Base-by-base conservation (phyloP, 129 eudicot genomes). In the Saussurea involucrata region DNA sequence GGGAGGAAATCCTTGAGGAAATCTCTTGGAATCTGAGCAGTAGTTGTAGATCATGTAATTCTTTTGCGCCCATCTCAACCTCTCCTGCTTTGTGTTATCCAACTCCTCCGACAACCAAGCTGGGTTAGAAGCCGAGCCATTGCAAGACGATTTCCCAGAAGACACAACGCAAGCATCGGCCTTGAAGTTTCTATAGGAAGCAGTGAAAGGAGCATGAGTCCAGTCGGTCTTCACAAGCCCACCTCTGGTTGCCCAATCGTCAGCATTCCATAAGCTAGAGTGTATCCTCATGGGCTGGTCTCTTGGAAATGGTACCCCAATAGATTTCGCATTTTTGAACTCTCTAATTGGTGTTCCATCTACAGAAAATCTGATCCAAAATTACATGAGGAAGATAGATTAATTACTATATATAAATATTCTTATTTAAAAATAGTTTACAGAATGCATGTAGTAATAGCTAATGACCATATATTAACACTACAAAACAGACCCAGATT, bases 201-300 rank as follows among this genome's bases (percentile, higher is more conserved):
- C 89, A 24, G 83, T 82, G 71, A 89, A 89, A 5, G 90, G 90
- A 58, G 90, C 90, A 32, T 80, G 75, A 6, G 69, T 82, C 90
- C 90, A 89, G 28, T 86, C 87, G 0, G 89, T 84, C 76, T 89
- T 86, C 20, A 86, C 69, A 5, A 81, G 88, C 32, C 90, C 90
- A 18, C 94, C 90, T 64, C 94, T 82, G 1, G 94, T 89, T 3
- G 94, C 90, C 88, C 93, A 86, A 32, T 88, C 90, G 13, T 86
- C 90, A 0, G 93, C 93, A 24, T 84, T 79, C 89, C 90, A 89
- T 15, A 89, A 77, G 53, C 94, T 89, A 0, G 94, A 82, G 69
- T 86, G 86, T 40, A 89, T 79, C 33, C 90, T 89, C 94, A 89
- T 89, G 0, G 91, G 76, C 15, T 89, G 91, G 69, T 80, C 81